A percentile compares a stretch with the other conserved stretches of the same genome.
phyloP scores from a whole-genome alignment of 208 protist species.

The Trypanosoma rangeli region DNA sequence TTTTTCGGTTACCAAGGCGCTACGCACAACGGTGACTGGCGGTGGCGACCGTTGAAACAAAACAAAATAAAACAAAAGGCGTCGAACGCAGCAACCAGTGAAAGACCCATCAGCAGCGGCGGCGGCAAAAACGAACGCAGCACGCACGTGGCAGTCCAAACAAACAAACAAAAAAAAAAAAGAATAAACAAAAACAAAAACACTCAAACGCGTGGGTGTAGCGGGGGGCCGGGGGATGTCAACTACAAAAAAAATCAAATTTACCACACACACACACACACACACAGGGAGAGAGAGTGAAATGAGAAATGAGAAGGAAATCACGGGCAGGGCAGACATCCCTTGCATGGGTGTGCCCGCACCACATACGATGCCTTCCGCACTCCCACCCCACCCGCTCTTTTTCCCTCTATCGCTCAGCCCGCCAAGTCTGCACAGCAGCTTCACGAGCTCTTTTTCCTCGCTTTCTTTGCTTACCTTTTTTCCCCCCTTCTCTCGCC shows the following conservation, averaged over 20 bases:
- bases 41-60: not conserved
- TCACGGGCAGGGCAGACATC: not conserved
- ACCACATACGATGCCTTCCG: not conserved
- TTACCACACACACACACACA: conserved; percentile 2
- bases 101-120: not conserved
- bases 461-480: not conserved
- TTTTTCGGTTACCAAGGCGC: too few relatives aligned
- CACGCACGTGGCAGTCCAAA: not conserved
- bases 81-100: not conserved
- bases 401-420: not conserved
- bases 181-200: conserved; percentile 8
- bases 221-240: not conserved
- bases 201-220: not conserved
- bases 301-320: not conserved
- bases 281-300: too few relatives aligned
- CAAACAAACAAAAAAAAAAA: not conserved
- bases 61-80: not conserved
- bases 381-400: not conserved
- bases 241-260: conserved; percentile 1
- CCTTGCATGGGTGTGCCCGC: not conserved
- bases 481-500: not conserved
- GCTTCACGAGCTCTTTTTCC: not conserved
- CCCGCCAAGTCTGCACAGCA: not conserved
- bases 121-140: not conserved
- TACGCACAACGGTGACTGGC: not conserved